These are phyloP conservation scores for Hyaloperonospora arabidopsidis DNA, from an alignment of 352 stramenopile genomes.

Conservation along the genomic window DNA sequence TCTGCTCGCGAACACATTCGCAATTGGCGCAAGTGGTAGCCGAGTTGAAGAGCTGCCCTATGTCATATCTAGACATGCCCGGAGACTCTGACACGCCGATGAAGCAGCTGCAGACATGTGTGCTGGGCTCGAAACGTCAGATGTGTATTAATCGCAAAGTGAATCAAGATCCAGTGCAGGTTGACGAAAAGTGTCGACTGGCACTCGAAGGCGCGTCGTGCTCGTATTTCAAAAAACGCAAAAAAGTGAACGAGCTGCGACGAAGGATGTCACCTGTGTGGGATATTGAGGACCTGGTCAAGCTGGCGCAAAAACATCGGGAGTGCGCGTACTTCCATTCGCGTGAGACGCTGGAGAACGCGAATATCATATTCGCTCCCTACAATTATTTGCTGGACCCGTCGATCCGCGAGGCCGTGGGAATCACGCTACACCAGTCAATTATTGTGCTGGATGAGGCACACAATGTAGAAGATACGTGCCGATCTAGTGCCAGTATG, in stretches of 20 bases:
- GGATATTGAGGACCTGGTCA: conserved; percentile 81
- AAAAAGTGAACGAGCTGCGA: conserved; percentile 31
- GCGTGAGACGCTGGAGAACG: conserved; percentile 38
- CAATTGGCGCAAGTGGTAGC: conserved; percentile 76
- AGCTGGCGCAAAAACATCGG: conserved; percentile 58
- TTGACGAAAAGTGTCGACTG: conserved; percentile 73
- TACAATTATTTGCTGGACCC: conserved; percentile 86
- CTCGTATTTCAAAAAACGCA: conserved; percentile 33
- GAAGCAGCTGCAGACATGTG: conserved; percentile 63
- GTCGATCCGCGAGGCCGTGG: conserved; percentile 56
- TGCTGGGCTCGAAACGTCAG: conserved; percentile 74
- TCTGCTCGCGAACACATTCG: conserved; percentile 84
- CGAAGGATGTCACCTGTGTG: conserved; percentile 53
- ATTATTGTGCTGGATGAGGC: conserved; percentile 83
- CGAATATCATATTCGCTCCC: conserved; percentile 81
- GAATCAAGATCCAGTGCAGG: conserved; percentile 42
- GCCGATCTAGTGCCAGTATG: conserved; percentile 63
- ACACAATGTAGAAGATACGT: conserved; percentile 85
- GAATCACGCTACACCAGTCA: conserved; percentile 61
- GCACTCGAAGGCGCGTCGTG: conserved; percentile 26
- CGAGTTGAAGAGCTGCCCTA: conserved; percentile 69
- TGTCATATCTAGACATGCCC: conserved; percentile 45
- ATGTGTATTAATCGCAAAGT: conserved; percentile 74
- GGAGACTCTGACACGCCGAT: conserved; percentile 28
- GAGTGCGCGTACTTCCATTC: conserved; percentile 79